Base-by-base conservation (phyloP, 1,139 yeast species). In the Taphrina betulina region DNA sequence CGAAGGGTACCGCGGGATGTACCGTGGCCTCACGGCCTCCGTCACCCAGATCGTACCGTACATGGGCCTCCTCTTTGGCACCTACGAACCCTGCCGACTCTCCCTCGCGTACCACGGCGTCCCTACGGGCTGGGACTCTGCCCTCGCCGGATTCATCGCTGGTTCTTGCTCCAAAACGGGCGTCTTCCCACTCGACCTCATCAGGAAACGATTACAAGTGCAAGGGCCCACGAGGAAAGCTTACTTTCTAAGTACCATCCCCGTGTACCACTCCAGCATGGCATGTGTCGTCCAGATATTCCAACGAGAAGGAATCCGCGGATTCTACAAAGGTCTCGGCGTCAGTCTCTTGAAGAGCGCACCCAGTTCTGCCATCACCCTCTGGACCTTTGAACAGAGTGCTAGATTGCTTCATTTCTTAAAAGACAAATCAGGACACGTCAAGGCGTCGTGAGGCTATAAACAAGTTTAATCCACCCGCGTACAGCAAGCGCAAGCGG, bases 131-230 rank as follows among this genome's bases (percentile, higher is more conserved):
- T 70, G 79, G 16, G 73, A 81, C 3, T 88, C 82, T 59, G 83
- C 82, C 0, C 62, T 78, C 14, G 83, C 90, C 59, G 95, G 96
- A 4, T 74, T 87, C 45, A 56, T 80, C 0, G 95, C 96, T 0
- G 97, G 96, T 0, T 74, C 81, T 0, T 64, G 80, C 4, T 78
- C 95, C 19, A 92, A 90, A 67, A 79, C 82, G 0, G 63, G 80
- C 0, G 82, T 89, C 0, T 92, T 88, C 68, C 98, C 98, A 0
- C 69, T 92, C 52, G 98, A 92, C 67, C 80, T 95, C 0, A 67
- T 90, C 3, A 74, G 96, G 33, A 83, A 90, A 64, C 73, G 96
- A 52, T 70, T 85, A 45, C 96, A 90, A 67, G 81, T 90, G 64
- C 75, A 78, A 57, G 74, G 74, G 34, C 72, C 77, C 2, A 66